Conservation (phyloP, 176 grass and related monocot species). For the Oryza brachyantha region DNA sequence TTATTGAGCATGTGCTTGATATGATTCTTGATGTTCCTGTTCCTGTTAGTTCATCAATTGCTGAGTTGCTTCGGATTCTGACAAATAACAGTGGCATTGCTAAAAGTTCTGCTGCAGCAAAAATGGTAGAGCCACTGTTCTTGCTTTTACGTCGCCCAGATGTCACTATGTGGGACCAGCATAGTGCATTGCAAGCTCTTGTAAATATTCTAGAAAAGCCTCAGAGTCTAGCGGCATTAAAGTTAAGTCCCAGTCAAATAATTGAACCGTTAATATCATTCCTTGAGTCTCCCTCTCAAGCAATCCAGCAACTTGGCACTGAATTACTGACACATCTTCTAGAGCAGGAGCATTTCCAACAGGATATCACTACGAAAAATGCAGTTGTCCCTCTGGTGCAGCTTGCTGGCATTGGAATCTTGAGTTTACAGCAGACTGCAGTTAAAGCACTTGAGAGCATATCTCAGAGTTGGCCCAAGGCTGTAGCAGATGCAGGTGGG, state of each 20-base stretch:
- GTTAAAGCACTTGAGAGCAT: conserved; percentile 96
- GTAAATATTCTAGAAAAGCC: conserved; percentile 98
- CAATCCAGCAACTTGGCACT: conserved; percentile 95
- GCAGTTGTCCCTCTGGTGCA: conserved; percentile 92
- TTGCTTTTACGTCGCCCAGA: conserved; percentile 73
- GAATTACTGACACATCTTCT: conserved; percentile 89
- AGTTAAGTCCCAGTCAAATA: conserved; percentile 84
- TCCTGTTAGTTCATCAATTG: conserved; percentile 75
- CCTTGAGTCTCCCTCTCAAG: conserved; percentile 93
- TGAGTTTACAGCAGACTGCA: conserved; percentile 92
- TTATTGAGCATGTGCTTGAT: conserved; percentile 86
- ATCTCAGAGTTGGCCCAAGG: conserved; percentile 91
- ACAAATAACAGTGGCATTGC: conserved; percentile 97
- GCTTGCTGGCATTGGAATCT: conserved; percentile 90
- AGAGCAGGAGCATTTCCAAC: conserved; percentile 95
- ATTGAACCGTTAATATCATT: conserved; percentile 93
- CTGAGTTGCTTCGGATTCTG: conserved; percentile 92
- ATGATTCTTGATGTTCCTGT: conserved; percentile 95
- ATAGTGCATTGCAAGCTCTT: conserved; percentile 87
- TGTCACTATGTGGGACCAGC: conserved; percentile 89
- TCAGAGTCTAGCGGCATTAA: conserved; percentile 74
- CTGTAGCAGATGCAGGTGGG: conserved; percentile 88
- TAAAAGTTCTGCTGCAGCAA: conserved; percentile 84
- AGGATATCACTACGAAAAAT: conserved; percentile 89
- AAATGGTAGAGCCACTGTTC: conserved; percentile 97